A percentile compares a stretch with the other conserved stretches of the same genome.
These are phyloP conservation scores for Chlorella vulgaris DNA, from an alignment of 139 green algal genomes.

Conservation along the genomic window DNA sequence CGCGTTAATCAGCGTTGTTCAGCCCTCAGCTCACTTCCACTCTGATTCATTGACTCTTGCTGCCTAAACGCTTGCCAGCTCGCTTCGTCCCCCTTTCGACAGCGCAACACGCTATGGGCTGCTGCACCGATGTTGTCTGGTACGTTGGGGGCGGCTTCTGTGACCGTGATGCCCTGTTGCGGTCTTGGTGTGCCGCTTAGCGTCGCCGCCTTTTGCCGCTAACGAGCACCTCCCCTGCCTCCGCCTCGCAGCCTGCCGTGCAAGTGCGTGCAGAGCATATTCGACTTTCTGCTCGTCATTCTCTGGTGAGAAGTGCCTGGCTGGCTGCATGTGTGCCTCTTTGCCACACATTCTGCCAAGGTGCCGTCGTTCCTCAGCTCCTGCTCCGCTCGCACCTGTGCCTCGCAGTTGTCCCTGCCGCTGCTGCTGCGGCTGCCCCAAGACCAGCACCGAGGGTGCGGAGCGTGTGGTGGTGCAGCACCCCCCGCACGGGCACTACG, in stretches of 20 bases:
- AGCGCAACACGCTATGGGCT: slow-evolving; percentile 25
- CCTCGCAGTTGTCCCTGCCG: slow-evolving; percentile 18
- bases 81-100: no score
- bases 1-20: no score
- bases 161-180: no score
- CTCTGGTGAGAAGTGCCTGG: slow-evolving; percentile 32
- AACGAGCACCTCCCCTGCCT: neutral
- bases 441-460: slow-evolving; percentile 17
- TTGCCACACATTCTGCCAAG: no score
- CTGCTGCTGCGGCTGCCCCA: slow-evolving; percentile 43
- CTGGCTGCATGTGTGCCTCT: neutral
- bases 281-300: slow-evolving; percentile 30
- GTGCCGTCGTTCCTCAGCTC: no score
- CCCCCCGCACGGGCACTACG: neutral
- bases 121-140: no score
- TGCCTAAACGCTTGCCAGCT: no score
- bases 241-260: slow-evolving; percentile 35
- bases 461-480: neutral
- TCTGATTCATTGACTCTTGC: no score
- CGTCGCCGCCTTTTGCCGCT: neutral
- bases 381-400: no score
- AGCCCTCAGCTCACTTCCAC: no score
- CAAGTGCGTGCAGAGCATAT: slow-evolving; percentile 22
- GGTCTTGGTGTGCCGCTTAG: no score
- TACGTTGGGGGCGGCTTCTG: no score